These are phyloP conservation scores for Tolypocladium endophyticum DNA, from an alignment of 2,329 filamentous ascomycete species.

Conservation along the genomic window DNA sequence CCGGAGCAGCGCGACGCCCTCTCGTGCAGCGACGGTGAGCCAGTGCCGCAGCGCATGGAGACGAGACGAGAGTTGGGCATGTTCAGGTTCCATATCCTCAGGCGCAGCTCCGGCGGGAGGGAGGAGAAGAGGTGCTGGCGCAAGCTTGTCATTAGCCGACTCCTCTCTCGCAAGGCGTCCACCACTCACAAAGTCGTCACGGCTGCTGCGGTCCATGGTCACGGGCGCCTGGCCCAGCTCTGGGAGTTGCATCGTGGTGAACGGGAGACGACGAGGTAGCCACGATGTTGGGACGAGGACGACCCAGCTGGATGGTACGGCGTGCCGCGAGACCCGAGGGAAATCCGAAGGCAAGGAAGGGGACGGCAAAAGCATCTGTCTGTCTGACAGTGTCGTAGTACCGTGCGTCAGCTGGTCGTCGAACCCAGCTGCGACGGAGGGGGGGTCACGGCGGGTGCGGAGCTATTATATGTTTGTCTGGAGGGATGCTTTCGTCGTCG, in stretches of 20 bases:
- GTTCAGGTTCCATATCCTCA: constrained; percentile 36
- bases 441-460: not conserved
- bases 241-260: not conserved
- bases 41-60: constrained; percentile 27
- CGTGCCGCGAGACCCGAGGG: not conserved
- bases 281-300: not conserved
- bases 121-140: constrained; percentile 28
- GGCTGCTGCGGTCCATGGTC: not conserved
- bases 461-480: not conserved
- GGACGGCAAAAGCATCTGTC: not conserved
- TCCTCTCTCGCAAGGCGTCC: not conserved
- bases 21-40: constrained; percentile 13
- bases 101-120: constrained; percentile 35
- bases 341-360: not conserved
- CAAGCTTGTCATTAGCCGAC: not conserved
- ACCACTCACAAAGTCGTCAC: not conserved
- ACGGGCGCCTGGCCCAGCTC: not conserved
- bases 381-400: not conserved
- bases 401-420: not conserved
- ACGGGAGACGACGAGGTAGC: not conserved
- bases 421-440: not conserved
- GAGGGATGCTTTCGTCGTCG: too few relatives aligned
- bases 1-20: constrained; percentile 2
- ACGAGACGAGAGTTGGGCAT: constrained; percentile 32
- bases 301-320: not conserved